Percentiles rank a stretch among this genome's conserved stretches.
Conservation (phyloP, 73 alveolate species). For the Urostyla sp. region DNA sequence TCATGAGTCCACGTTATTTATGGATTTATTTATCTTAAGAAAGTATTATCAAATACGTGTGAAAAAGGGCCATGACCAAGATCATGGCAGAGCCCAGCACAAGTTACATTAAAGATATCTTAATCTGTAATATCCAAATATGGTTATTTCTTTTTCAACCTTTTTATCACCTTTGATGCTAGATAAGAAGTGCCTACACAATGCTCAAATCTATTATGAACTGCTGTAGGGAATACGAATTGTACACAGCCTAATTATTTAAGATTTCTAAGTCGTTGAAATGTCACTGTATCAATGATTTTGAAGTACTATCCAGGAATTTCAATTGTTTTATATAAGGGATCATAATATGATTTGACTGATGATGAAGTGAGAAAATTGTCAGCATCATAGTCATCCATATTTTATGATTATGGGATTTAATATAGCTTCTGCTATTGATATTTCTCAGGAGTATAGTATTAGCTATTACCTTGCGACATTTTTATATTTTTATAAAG, state of each 20-base stretch:
- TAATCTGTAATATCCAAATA: slow-evolving; percentile 34
- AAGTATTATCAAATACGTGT: slow-evolving; percentile 79
- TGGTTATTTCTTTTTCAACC: slow-evolving; percentile 37
- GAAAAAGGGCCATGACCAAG: slow-evolving; percentile 94
- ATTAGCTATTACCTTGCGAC: too few species aligned
- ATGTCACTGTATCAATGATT: slow-evolving; percentile 72
- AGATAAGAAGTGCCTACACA: slow-evolving; percentile 63
- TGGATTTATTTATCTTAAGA: slow-evolving; percentile 52
- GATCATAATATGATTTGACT: too few species aligned
- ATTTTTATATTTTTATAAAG: too few species aligned
- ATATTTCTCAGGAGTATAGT: too few species aligned
- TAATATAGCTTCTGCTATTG: too few species aligned
- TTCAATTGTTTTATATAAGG: too few species aligned
- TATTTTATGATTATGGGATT: too few species aligned
- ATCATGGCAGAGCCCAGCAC: slow-evolving; percentile 89
- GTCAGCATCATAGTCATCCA: too few species aligned
- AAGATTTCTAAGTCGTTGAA: slow-evolving; percentile 79
- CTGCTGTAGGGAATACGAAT: slow-evolving; percentile 82
- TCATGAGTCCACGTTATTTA: slow-evolving; percentile 86
- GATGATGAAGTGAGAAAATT: too few species aligned
- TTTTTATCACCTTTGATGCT: slow-evolving; percentile 44
- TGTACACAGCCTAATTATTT: slow-evolving; percentile 71
- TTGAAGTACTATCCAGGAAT: too few species aligned
- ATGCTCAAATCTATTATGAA: slow-evolving; percentile 83
- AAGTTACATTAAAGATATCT: slow-evolving; percentile 30